These are phyloP conservation scores for Elsinoe batatas DNA, from an alignment of 2,329 filamentous ascomycete species.

Conservation along the genomic window DNA sequence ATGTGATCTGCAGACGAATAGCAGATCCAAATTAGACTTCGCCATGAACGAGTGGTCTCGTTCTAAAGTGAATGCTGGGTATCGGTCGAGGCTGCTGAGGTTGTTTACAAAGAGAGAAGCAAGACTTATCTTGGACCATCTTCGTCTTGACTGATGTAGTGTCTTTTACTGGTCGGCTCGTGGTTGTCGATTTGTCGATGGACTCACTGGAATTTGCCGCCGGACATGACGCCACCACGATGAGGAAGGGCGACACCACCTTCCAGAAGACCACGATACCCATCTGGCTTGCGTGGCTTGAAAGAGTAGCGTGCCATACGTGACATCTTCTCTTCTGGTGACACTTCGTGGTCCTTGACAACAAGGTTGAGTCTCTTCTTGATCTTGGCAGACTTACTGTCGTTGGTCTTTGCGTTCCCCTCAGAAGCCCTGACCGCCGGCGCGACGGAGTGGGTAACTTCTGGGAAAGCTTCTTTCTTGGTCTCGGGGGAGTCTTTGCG, in stretches of 20 bases:
- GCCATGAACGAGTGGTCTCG: too few species aligned
- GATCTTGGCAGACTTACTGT: slow-evolving; percentile 28
- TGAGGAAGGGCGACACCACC: slow-evolving; percentile 19
- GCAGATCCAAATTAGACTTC: too few species aligned
- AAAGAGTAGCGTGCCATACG: slow-evolving; percentile 65
- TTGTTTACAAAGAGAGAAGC: neutral
- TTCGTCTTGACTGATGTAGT: neutral
- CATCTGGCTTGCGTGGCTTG: slow-evolving; percentile 38
- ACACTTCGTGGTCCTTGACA: slow-evolving; percentile 69
- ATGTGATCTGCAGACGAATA: neutral
- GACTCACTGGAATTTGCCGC: slow-evolving; percentile 8
- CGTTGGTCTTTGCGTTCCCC: slow-evolving; percentile 13
- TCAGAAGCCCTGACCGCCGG: neutral
- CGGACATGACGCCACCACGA: slow-evolving; percentile 14
- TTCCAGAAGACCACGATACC: slow-evolving; percentile 20
- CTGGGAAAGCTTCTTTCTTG: neutral
- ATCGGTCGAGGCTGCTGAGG: too few species aligned
- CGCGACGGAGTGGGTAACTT: slow-evolving; percentile 7
- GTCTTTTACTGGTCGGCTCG: neutral
- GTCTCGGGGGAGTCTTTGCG: neutral
- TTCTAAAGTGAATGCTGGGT: neutral
- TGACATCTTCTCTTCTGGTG: slow-evolving; percentile 85
- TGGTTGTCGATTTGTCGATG: neutral
- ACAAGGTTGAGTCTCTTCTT: slow-evolving; percentile 61
- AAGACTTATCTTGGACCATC: neutral